Evolutionary conservation across 257 asterid species (phyloP).

Genomic region (Echites panduratus): DNA sequence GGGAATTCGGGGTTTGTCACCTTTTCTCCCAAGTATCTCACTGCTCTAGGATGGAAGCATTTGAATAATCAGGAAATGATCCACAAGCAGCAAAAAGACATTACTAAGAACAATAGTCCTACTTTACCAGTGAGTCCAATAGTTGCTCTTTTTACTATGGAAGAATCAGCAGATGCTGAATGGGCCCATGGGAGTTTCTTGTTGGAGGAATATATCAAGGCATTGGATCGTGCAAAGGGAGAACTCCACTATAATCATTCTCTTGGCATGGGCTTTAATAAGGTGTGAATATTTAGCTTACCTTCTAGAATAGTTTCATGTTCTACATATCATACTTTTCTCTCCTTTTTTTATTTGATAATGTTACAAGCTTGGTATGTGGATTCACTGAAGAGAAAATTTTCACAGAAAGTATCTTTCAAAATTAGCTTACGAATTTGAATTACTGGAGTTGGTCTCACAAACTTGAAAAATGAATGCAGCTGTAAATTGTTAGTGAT

Average conservation of each 20-base stretch:
- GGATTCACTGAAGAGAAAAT: background rate
- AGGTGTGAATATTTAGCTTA: constrained; percentile 51
- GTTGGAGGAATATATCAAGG: constrained; percentile 74
- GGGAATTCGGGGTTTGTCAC: constrained; percentile 77
- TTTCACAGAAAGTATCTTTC: background rate
- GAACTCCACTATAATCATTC: constrained; percentile 87
- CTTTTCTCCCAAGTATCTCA: constrained; percentile 64
- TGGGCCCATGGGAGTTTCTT: constrained; percentile 94
- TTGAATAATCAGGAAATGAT: constrained; percentile 37
- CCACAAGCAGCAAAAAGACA: constrained; percentile 25
- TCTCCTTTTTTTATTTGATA: background rate
- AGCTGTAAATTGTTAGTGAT: background rate
- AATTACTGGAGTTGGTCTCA: background rate
- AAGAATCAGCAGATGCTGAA: constrained; percentile 52
- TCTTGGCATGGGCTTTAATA: constrained; percentile 86
- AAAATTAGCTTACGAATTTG: background rate
- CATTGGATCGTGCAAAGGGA: constrained; percentile 72
- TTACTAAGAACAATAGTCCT: constrained; percentile 25
- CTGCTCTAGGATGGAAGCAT: constrained; percentile 65
- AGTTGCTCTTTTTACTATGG: constrained; percentile 57
- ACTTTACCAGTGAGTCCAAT: constrained; percentile 60
- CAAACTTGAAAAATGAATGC: background rate
- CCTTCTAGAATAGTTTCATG: constrained; percentile 15
- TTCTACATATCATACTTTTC: background rate
- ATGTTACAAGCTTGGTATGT: background rate